These are phyloP conservation scores for Digitaria exilis DNA, from an alignment of 202 grass and related monocot species.

Conservation along the genomic window DNA sequence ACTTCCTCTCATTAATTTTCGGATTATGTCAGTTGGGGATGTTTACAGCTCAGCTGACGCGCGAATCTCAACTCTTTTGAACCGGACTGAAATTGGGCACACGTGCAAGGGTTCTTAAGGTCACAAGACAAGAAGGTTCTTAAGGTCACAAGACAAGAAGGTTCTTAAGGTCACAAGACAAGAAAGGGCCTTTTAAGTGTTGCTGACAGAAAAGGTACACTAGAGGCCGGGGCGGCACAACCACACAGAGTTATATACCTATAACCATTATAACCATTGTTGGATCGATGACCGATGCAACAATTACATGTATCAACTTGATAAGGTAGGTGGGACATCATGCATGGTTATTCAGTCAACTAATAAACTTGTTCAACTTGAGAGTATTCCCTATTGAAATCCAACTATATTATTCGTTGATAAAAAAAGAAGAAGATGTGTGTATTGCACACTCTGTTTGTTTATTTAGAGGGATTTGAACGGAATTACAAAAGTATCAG, in stretches of 20 bases:
- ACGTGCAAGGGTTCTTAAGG: neutral
- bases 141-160: neutral
- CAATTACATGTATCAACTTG: neutral
- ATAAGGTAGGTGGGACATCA: neutral
- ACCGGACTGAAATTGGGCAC: neutral
- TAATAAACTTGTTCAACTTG: conserved; percentile 1
- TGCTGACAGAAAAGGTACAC: neutral
- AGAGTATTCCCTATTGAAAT: neutral
- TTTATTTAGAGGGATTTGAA: neutral
- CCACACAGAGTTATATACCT: neutral
- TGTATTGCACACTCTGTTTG: neutral
- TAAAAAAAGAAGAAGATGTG: neutral
- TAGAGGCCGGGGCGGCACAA: neutral
- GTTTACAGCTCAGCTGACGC: conserved; percentile 14
- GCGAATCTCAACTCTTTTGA: conserved; percentile 23
- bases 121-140: no score
- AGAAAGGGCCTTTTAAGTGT: neutral
- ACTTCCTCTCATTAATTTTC: neutral
- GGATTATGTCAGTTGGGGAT: neutral
- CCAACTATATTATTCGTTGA: neutral
- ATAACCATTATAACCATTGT: no score
- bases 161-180: no score
- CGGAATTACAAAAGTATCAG: neutral
- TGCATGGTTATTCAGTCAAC: neutral
- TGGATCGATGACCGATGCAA: neutral